A percentile compares a stretch with the other conserved stretches of the same genome.
Evolutionary conservation across 192 early-diverging fungal species (phyloP).

Genomic region (Piromyces finnis): DNA sequence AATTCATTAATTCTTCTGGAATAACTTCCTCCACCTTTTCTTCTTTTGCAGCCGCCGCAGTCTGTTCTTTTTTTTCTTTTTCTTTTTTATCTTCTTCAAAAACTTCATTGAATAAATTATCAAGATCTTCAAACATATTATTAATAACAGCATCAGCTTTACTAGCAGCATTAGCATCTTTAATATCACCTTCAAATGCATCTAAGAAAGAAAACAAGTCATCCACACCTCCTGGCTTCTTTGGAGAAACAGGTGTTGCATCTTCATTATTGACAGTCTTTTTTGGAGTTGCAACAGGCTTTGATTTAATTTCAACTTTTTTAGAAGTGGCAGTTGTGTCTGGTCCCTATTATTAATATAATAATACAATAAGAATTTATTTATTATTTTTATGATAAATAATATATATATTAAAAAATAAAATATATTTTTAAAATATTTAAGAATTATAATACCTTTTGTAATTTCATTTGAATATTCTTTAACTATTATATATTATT

Average conservation of each 20-base stretch:
- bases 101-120: not conserved
- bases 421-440: no score
- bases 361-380: not conserved
- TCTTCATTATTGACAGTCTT: constrained; percentile 7
- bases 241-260: not conserved
- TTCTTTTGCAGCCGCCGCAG: not conserved
- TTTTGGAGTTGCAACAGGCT: not conserved
- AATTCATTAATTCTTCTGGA: not conserved
- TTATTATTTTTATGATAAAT: not conserved
- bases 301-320: not conserved
- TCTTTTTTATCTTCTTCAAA: not conserved
- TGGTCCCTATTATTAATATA: not conserved
- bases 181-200: constrained; percentile 12
- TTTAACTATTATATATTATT: not conserved
- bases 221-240: constrained; percentile 8
- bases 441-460: not conserved
- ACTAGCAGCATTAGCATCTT: not conserved
- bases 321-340: constrained; percentile 3
- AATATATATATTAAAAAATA: not conserved
- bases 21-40: not conserved
- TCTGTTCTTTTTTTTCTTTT: not conserved
- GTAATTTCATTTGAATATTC: constrained; percentile 1
- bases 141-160: not conserved
- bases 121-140: not conserved
- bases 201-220: constrained; percentile 21